Evolutionary conservation across 1,284 basidiomycete genomes (phyloP).

Genomic region (Trametes pubescens): DNA sequence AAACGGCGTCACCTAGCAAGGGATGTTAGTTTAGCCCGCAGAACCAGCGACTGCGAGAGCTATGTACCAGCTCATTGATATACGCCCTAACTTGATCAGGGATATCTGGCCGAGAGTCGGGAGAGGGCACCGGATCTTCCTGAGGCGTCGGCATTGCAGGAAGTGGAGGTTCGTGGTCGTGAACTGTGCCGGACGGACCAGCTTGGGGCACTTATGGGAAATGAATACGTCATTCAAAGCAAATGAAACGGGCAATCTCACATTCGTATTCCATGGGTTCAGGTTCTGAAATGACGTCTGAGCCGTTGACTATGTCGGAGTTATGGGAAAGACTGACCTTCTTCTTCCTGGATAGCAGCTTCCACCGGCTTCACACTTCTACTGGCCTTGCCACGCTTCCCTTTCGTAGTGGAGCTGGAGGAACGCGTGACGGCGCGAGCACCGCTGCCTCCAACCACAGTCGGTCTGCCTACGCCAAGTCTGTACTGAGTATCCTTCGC

Average conservation of each 20-base stretch:
- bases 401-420: conserved; percentile 52
- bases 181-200: conserved; percentile 39
- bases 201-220: conserved; percentile 33
- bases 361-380: conserved; percentile 59
- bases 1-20: conserved; percentile 59
- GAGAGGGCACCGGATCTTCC: background rate
- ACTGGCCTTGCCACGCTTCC: conserved; percentile 58
- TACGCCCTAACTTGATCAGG: conserved; percentile 25
- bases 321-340: conserved; percentile 34
- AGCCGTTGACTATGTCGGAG: conserved; percentile 9
- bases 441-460: conserved; percentile 66
- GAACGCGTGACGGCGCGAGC: conserved; percentile 70
- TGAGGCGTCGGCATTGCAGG: conserved; percentile 14
- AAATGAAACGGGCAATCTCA: conserved; percentile 3
- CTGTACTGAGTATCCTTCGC: conserved; percentile 73
- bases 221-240: conserved; percentile 1
- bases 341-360: conserved; percentile 69
- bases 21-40: conserved; percentile 10
- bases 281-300: conserved; percentile 39
- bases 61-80: conserved; percentile 27
- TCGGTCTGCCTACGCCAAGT: conserved; percentile 77
- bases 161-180: conserved; percentile 32
- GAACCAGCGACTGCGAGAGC: background rate
- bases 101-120: conserved; percentile 1
- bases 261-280: conserved; percentile 38